phyloP scores from a whole-genome alignment of 805 yeast species.

The Yueomyces sp. region DNA sequence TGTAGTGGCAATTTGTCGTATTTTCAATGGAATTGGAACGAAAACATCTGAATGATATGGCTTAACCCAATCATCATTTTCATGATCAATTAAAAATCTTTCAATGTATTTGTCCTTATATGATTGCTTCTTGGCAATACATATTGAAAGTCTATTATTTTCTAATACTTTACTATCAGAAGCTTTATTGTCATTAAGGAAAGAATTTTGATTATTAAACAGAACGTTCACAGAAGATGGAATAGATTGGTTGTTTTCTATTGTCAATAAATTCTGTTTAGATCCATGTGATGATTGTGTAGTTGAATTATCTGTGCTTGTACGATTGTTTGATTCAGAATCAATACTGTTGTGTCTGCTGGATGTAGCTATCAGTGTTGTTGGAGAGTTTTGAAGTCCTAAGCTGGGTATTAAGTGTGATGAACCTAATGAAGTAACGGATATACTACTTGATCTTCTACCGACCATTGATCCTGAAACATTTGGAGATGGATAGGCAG shows the following conservation, averaged over 20 bases:
- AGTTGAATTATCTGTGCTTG: too few species aligned
- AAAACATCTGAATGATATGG: constrained; percentile 8
- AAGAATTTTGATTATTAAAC: neutral
- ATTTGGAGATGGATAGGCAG: neutral
- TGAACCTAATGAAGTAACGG: neutral
- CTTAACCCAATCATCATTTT: constrained; percentile 27
- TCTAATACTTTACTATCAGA: neutral
- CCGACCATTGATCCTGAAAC: neutral
- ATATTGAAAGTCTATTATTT: too few species aligned
- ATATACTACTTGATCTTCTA: neutral
- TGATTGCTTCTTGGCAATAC: neutral
- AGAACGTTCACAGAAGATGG: too few species aligned
- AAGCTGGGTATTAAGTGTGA: neutral
- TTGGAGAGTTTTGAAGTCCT: too few species aligned
- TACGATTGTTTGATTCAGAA: neutral
- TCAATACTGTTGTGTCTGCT: neutral
- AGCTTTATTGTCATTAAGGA: neutral
- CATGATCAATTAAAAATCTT: constrained; percentile 40
- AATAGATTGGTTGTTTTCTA: too few species aligned
- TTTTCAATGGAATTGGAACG: constrained; percentile 20
- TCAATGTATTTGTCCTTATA: constrained; percentile 28
- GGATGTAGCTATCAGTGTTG: too few species aligned
- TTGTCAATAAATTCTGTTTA: too few species aligned
- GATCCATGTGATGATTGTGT: neutral
- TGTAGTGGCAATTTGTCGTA: constrained; percentile 23